These are phyloP conservation scores for Jaenimonas drosophilae DNA, from an alignment of 208 protist genomes.

Conservation along the genomic window DNA sequence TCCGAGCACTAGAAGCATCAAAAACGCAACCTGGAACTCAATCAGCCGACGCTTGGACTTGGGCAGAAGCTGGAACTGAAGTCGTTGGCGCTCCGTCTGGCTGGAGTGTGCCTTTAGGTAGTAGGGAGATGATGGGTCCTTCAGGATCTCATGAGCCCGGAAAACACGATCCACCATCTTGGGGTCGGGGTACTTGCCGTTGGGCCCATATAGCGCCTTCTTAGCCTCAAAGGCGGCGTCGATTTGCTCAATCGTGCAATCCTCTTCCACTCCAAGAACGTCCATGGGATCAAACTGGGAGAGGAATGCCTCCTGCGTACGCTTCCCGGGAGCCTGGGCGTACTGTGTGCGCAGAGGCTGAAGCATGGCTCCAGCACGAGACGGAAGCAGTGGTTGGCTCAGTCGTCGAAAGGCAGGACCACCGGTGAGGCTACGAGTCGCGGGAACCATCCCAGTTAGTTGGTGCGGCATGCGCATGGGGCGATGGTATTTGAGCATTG, in stretches of 20 bases:
- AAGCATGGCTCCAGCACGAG: no score
- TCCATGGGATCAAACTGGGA: slow-evolving; percentile 75
- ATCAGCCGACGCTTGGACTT: slow-evolving; percentile 50
- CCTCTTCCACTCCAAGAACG: slow-evolving; percentile 46
- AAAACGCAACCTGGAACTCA: slow-evolving; percentile 45
- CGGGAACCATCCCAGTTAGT: no score
- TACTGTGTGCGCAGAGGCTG: slow-evolving; percentile 73
- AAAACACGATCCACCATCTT: slow-evolving; percentile 76
- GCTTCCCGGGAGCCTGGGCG: slow-evolving; percentile 67
- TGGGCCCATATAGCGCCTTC: slow-evolving; percentile 56
- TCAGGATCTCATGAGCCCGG: slow-evolving; percentile 69
- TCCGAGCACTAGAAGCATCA: slow-evolving; percentile 28
- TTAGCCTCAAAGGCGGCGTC: slow-evolving; percentile 44
- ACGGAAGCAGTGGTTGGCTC: no score
- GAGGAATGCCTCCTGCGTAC: slow-evolving; percentile 77
- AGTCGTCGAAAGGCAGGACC: no score
- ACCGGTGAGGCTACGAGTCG: no score
- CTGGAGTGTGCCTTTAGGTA: slow-evolving; percentile 68
- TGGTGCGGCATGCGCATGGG: no score
- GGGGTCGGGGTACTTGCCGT: slow-evolving; percentile 41
- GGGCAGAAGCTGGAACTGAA: slow-evolving; percentile 82
- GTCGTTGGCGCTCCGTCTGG: slow-evolving; percentile 55
- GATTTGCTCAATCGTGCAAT: slow-evolving; percentile 71
- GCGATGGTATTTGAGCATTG: no score
- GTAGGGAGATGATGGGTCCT: slow-evolving; percentile 73